A percentile compares a stretch with the other conserved stretches of the same genome.
These are phyloP conservation scores for Styphnolobium japonicum DNA, from an alignment of 306 rosid genomes.

Conservation along the genomic window DNA sequence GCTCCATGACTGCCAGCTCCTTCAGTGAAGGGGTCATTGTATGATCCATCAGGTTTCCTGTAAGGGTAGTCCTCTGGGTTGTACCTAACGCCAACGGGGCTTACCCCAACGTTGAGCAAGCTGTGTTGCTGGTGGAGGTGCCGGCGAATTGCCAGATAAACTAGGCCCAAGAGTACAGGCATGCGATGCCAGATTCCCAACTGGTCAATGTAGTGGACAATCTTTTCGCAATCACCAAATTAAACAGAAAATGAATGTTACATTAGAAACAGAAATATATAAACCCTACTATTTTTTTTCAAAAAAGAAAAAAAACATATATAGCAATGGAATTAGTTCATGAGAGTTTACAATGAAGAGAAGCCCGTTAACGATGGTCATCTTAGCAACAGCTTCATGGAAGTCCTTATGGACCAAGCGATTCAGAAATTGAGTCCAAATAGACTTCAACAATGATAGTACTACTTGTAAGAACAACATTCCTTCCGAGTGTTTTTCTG, in stretches of 20 bases:
- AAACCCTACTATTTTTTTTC: no score
- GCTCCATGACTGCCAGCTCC: slow-evolving; percentile 19
- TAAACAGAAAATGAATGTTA: no score
- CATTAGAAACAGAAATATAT: no score
- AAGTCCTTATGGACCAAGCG: slow-evolving; percentile 9
- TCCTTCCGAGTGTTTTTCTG: no score
- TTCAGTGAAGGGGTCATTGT: slow-evolving; percentile 28
- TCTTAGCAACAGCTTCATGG: slow-evolving; percentile 16
- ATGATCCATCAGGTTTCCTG: slow-evolving; percentile 15
- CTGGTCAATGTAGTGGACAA: slow-evolving; percentile 25
- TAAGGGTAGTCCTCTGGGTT: slow-evolving; percentile 18
- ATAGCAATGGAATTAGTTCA: no score
- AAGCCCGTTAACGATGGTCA: slow-evolving; percentile 10
- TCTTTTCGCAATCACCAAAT: neutral
- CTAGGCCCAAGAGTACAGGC: slow-evolving; percentile 19
- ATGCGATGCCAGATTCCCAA: slow-evolving; percentile 30
- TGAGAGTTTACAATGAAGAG: neutral
- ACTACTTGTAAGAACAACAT: no score
- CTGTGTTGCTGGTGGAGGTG: slow-evolving; percentile 22
- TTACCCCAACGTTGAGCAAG: slow-evolving; percentile 26
- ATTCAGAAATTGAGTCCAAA: neutral
- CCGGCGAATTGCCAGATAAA: slow-evolving; percentile 16
- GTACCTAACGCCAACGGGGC: neutral
- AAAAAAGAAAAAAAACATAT: no score
- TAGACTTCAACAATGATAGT: no score